Evolutionary conservation across 2,329 filamentous ascomycete genomes (phyloP).

Genomic region (Alternaria atra): DNA sequence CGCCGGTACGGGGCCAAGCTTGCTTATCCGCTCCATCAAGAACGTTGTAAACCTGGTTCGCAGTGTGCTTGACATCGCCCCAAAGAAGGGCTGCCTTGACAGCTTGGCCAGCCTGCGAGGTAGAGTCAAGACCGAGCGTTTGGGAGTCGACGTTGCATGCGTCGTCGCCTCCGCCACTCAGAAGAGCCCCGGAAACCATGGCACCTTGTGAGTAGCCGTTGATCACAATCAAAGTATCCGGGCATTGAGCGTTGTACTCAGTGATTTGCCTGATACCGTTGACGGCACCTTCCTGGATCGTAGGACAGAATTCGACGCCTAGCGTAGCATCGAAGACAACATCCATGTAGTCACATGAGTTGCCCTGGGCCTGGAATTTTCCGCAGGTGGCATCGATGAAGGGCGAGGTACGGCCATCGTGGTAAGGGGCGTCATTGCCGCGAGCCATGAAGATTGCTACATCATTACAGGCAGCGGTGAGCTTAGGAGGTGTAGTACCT

Average conservation of each 20-base stretch:
- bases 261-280: slow-evolving; percentile 16
- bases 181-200: slow-evolving; percentile 9
- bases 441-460: slow-evolving; percentile 17
- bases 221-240: slow-evolving; percentile 9
- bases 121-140: slow-evolving; percentile 6
- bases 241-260: slow-evolving; percentile 14
- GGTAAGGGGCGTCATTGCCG: slow-evolving; percentile 15
- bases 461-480: slow-evolving; percentile 13
- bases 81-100: slow-evolving; percentile 14
- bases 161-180: slow-evolving; percentile 14
- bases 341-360: slow-evolving; percentile 15
- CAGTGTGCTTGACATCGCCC: slow-evolving; percentile 16
- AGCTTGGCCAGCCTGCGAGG: slow-evolving; percentile 7
- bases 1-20: slow-evolving; percentile 12
- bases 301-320: slow-evolving; percentile 9
- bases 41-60: slow-evolving; percentile 14
- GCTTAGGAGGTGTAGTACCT: slow-evolving; percentile 11
- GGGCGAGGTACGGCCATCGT: slow-evolving; percentile 12
- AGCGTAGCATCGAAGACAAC: slow-evolving; percentile 14
- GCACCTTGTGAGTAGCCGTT: slow-evolving; percentile 17
- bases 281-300: slow-evolving; percentile 12
- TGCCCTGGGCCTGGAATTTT: slow-evolving; percentile 12
- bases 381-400: slow-evolving; percentile 11
- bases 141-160: slow-evolving; percentile 10
- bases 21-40: slow-evolving; percentile 16